phyloP scores from a whole-genome alignment of 2,329 filamentous ascomycete species.

The Phyllosticta citribraziliensis region DNA sequence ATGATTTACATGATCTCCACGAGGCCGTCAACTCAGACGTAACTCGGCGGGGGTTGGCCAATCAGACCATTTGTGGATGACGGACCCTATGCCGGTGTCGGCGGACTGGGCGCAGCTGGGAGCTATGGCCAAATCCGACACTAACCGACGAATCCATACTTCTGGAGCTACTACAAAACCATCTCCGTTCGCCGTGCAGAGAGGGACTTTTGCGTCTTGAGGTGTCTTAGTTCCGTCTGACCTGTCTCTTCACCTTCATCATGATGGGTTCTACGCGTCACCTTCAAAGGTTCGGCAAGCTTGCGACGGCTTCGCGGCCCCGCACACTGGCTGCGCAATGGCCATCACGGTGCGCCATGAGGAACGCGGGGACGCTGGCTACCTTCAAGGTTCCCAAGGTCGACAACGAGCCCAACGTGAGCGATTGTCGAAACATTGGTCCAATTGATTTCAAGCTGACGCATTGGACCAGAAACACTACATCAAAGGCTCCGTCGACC shows the following conservation, averaged over 20 bases:
- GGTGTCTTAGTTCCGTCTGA: background rate
- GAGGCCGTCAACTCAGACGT: background rate
- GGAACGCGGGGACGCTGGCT: constrained; percentile 53
- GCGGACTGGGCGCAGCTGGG: background rate
- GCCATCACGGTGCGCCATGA: background rate
- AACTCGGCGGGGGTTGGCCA: background rate
- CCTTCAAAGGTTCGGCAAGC: constrained; percentile 3
- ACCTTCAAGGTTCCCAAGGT: constrained; percentile 81
- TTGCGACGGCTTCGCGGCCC: constrained; percentile 1
- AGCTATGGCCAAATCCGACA: background rate
- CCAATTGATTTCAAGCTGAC: background rate
- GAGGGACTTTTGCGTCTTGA: background rate
- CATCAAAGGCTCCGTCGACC: constrained; percentile 68
- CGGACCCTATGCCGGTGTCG: background rate
- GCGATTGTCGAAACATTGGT: constrained; percentile 20
- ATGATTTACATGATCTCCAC: background rate
- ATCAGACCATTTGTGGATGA: background rate
- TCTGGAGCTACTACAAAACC: background rate
- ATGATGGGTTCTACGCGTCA: constrained; percentile 5
- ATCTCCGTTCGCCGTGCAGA: background rate
- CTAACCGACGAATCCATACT: background rate
- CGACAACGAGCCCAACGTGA: constrained; percentile 89
- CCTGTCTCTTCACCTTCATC: background rate
- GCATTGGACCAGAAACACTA: constrained; percentile 64
- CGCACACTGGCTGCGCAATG: constrained; percentile 4